Base-by-base conservation (phyloP, 2,329 filamentous ascomycete genomes). In the Verticillium isaacii region DNA sequence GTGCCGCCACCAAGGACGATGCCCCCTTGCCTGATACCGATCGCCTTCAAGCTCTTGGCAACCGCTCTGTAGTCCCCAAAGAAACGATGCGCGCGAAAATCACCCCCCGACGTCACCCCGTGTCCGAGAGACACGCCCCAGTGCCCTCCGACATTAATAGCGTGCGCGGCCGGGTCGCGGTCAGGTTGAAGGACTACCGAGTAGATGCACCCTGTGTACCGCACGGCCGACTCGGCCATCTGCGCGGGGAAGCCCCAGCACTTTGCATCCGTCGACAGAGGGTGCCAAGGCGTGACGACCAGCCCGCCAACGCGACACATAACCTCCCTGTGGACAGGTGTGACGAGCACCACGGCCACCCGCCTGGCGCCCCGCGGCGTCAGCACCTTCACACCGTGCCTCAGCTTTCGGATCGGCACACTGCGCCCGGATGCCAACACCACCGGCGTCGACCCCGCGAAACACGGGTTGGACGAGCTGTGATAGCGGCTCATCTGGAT, bases 61-160 rank as follows among this genome's bases (percentile, higher is more conserved):
- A 86, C 80, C 9, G 66, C 67, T 2, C 69, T 66, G 57, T 85
- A 83, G 60, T 83, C 73, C 1, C 85, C 85, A 62, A 86, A 82
- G 71, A 87, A 87, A 5, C 61, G 64, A 67, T 87, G 85, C 0
- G 77, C 78, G 25, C 85, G 76, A 1, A 75, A 72, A 66, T 82
- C 80, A 32, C 72, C 69, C 0, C 68, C 72, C 1, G 63, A 61
- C 2, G 73, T 69, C 23, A 86, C 55, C 0, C 85, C 85, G 66
- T 89, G 85, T 1, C 85, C 86, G 14, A 89, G 73, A 0, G 85
- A 84, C 1, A 86, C 84, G 15, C 80, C 85, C 79, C 82, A 84
- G 54, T 76, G 64, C n/a, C 72, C 72, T 0, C 66, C 45, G 15
- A 85, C 74, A 1, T 70, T 68, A 34, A 88, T 72, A 0, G 83